A percentile compares a stretch with the other conserved stretches of the same genome.
Evolutionary conservation across 2,329 filamentous ascomycete genomes (phyloP).

Genomic region (Beauveria brongniartii): DNA sequence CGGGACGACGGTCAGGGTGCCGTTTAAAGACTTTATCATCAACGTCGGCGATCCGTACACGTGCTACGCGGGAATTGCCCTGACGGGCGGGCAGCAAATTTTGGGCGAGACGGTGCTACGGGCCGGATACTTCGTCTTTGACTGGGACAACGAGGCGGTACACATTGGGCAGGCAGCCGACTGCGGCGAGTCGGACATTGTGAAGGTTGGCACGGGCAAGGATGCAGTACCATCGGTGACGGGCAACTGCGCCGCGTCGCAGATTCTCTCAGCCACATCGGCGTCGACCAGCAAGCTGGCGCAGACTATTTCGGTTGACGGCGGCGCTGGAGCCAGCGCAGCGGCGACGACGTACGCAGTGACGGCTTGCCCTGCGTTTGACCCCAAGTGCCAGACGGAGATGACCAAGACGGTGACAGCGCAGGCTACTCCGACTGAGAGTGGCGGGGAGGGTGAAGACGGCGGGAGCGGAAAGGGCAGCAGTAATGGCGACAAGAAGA

Average conservation of each 20-base stretch:
- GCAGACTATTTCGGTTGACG: neutral
- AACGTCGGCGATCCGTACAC: constrained; percentile 26
- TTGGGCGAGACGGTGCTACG: constrained; percentile 35
- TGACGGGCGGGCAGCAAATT: constrained; percentile 34
- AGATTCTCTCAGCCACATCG: constrained; percentile 15
- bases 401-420: constrained; percentile 19
- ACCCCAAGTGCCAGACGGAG: constrained; percentile 18
- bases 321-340: neutral
- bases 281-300: neutral
- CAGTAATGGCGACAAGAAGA: neutral
- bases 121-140: constrained; percentile 38
- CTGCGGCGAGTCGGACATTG: constrained; percentile 31
- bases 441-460: constrained; percentile 10
- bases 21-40: constrained; percentile 42
- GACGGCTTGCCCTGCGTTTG: constrained; percentile 20
- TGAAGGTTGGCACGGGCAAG: constrained; percentile 25
- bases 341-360: constrained; percentile 22
- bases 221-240: constrained; percentile 25
- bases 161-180: constrained; percentile 34
- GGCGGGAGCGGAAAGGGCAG: constrained; percentile 7
- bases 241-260: constrained; percentile 29
- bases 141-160: constrained; percentile 35
- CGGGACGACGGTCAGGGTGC: constrained; percentile 31
- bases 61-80: constrained; percentile 36
- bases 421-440: constrained; percentile 12